Base-by-base conservation (phyloP, 2,329 filamentous ascomycete genomes). In the Xylaria sp. region DNA sequence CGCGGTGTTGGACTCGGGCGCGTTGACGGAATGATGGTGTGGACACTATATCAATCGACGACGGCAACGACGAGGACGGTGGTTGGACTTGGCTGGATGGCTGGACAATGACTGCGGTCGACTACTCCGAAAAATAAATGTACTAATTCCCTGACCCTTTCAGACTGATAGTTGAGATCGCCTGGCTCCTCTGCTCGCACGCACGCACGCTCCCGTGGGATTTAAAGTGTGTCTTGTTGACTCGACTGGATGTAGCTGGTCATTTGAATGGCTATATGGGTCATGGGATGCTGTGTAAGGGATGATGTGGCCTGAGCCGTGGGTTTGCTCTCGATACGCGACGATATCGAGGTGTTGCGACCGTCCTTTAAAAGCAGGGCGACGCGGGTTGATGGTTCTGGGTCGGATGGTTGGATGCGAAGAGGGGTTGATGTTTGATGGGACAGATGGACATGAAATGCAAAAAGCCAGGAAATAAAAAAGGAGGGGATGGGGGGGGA, bases 221-320 rank as follows among this genome's bases (percentile, higher is more conserved):
- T 88, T 90, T 88, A 91, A 90, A 90, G 89, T 85, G 88, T 90
- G 87, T 85, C 86, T 84, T 82, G 82, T 81, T 83, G 84, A 84
- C 83, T 84, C 72, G 82, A 78, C 71, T 79, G 77, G 73, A 78
- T 80, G 81, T 78, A 81, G 79, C 78, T 83, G 83, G 80, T 84
- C 84, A 86, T 86, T 86, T 81, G 83, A 82, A 82, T 79, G 77
- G 79, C 72, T 82, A 79, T 80, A 78, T 76, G 85, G 81, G 81
- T 89, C 88, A 90, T 90, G 80, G 82, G 82, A 83, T 74, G 76
- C 77, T 79, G 77, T 79, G 77, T 75, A 77, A 74, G 77, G 46
- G 77, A 75, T 73, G 77, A 74, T 80, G 74, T 75, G 78, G 76
- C 77, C 80, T 78, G 78, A 73, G 75, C 76, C 76, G 70, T 61